Evolutionary conservation across 805 yeast species (phyloP).

Genomic region (Sugiyamaella chiloensis): DNA sequence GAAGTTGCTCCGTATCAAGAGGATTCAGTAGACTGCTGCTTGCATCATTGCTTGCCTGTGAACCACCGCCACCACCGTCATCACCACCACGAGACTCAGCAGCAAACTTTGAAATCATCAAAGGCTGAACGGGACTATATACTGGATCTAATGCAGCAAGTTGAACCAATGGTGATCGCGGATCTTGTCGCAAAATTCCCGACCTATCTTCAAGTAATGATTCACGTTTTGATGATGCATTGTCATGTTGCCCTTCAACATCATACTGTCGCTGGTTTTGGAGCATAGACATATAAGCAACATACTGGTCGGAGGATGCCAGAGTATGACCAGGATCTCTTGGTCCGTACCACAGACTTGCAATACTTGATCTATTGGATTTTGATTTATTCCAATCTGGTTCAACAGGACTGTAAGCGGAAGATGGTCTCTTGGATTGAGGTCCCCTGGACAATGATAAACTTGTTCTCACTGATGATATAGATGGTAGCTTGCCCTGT

Average conservation of each 20-base stretch:
- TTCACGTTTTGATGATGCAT: neutral
- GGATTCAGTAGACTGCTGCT: neutral
- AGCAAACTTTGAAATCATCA: constrained; percentile 1
- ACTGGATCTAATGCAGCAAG: constrained; percentile 1
- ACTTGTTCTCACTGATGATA: neutral
- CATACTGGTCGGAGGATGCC: constrained; percentile 1
- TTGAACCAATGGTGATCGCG: neutral
- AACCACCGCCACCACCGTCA: neutral
- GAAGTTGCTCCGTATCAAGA: neutral
- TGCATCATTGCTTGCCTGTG: constrained; percentile 2
- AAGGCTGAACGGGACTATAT: neutral
- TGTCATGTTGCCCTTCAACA: too few relatives aligned
- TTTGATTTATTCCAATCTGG: neutral
- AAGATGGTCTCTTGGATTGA: neutral
- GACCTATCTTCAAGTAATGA: neutral
- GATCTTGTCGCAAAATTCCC: neutral
- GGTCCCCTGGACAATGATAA: neutral
- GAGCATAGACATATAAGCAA: neutral
- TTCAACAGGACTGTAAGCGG: neutral
- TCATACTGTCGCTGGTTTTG: neutral
- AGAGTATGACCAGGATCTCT: neutral
- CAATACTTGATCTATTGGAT: constrained; percentile 2
- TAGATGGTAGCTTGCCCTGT: neutral
- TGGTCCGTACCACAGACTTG: neutral
- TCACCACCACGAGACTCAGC: neutral